Conservation (phyloP, 345 rosid genomes). For the Physaria fendleri region DNA sequence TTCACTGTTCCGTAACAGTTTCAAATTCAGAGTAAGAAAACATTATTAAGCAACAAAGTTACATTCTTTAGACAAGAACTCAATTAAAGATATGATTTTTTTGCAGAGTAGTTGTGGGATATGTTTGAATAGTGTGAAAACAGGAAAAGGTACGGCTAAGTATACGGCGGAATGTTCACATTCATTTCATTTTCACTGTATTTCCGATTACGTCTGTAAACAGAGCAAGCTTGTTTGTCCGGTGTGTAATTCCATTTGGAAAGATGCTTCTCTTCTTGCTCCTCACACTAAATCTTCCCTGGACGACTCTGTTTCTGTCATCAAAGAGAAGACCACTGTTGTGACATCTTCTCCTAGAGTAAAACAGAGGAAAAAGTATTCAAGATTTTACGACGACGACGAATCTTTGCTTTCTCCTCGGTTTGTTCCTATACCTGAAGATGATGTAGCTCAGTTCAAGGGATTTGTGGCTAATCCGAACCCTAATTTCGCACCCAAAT, state of each 20-base stretch:
- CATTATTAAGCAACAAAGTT: too few species aligned
- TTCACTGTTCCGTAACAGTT: slow-evolving; percentile 69
- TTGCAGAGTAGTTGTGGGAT: slow-evolving; percentile 67
- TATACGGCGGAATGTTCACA: slow-evolving; percentile 88
- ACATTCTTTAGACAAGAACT: neutral
- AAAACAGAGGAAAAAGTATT: slow-evolving; percentile 1
- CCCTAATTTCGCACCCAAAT: slow-evolving; percentile 36
- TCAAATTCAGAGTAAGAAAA: slow-evolving; percentile 61
- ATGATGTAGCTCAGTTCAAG: slow-evolving; percentile 52
- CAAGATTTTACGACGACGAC: slow-evolving; percentile 67
- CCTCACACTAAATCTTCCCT: slow-evolving; percentile 14
- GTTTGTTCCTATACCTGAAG: slow-evolving; percentile 51
- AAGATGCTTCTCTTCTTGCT: slow-evolving; percentile 57
- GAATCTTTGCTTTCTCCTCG: slow-evolving; percentile 62
- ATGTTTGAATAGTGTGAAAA: slow-evolving; percentile 65
- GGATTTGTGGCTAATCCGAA: slow-evolving; percentile 64
- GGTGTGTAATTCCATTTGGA: slow-evolving; percentile 67
- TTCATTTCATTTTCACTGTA: slow-evolving; percentile 73
- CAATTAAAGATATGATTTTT: neutral
- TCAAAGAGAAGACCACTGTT: slow-evolving; percentile 29
- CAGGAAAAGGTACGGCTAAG: slow-evolving; percentile 70
- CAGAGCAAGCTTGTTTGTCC: slow-evolving; percentile 61
- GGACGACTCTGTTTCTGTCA: slow-evolving; percentile 19
- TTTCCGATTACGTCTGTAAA: slow-evolving; percentile 52
- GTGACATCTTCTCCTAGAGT: slow-evolving; percentile 36